These are phyloP conservation scores for Nigrograna mackinnonii DNA, from an alignment of 2,329 filamentous ascomycete genomes.

Conservation along the genomic window DNA sequence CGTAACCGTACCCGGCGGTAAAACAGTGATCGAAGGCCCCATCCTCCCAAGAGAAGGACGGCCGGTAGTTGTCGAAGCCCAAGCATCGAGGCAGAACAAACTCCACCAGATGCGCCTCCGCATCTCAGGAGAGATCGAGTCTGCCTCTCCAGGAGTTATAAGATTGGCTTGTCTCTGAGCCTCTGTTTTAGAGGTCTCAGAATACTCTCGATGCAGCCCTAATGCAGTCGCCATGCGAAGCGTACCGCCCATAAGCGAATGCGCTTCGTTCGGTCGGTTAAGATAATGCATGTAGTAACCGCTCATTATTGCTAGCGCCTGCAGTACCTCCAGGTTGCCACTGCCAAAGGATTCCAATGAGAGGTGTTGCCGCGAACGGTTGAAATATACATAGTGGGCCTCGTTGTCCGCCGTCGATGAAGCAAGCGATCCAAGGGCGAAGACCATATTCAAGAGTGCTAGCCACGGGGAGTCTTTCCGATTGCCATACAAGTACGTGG, in stretches of 20 bases:
- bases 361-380: constrained; percentile 67
- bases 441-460: constrained; percentile 74
- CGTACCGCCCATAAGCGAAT: constrained; percentile 71
- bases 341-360: constrained; percentile 70
- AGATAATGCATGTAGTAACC: constrained; percentile 80
- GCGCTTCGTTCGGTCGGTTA: constrained; percentile 77
- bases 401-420: constrained; percentile 66
- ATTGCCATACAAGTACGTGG: constrained; percentile 64
- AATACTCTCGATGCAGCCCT: constrained; percentile 69
- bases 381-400: constrained; percentile 71
- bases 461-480: constrained; percentile 72
- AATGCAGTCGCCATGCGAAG: constrained; percentile 75
- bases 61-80: constrained; percentile 48
- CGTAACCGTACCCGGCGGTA: constrained; percentile 36
- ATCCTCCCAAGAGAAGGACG: constrained; percentile 44
- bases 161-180: constrained; percentile 18
- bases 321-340: constrained; percentile 73
- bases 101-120: constrained; percentile 50
- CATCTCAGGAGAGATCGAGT: constrained; percentile 42
- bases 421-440: constrained; percentile 74
- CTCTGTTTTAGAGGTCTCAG: constrained; percentile 28
- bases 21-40: constrained; percentile 42
- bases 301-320: constrained; percentile 71
- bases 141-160: constrained; percentile 28
- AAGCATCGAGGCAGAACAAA: constrained; percentile 48